Conservation (phyloP, 768 basidiomycete genomes). For the Amanita thiersii region DNA sequence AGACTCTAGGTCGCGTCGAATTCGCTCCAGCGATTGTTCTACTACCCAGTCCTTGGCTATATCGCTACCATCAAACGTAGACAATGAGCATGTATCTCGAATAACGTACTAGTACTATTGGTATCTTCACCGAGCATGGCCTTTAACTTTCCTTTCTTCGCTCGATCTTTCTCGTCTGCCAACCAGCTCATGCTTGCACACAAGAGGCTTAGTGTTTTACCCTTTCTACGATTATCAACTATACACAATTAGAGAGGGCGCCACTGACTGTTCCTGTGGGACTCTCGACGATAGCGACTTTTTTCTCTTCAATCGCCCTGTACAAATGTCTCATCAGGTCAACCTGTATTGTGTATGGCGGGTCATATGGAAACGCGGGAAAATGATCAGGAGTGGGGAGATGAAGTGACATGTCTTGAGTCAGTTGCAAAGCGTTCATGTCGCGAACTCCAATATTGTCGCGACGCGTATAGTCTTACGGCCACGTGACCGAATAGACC, state of each 20-base stretch:
- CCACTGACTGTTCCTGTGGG: constrained; percentile 77
- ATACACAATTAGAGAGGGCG: not conserved
- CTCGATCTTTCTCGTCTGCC: constrained; percentile 58
- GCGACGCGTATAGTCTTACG: too few species aligned
- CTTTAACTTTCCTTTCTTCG: constrained; percentile 55
- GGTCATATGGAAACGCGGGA: constrained; percentile 74
- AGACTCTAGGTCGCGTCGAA: constrained; percentile 57
- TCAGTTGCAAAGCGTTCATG: constrained; percentile 40
- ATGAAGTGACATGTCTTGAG: constrained; percentile 16
- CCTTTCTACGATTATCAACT: constrained; percentile 32
- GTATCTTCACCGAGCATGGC: constrained; percentile 24
- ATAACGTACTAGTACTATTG: constrained; percentile 25
- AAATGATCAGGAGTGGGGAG: constrained; percentile 64
- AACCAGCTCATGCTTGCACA: constrained; percentile 75
- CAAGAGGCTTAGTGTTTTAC: constrained; percentile 79
- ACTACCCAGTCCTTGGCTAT: constrained; percentile 70
- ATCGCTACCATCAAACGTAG: not conserved
- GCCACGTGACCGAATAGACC: too few species aligned
- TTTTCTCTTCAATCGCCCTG: constrained; percentile 60
- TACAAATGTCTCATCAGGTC: constrained; percentile 89
- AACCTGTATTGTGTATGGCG: constrained; percentile 79
- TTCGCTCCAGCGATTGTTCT: constrained; percentile 58
- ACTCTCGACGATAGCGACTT: constrained; percentile 80
- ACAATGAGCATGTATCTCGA: not conserved
- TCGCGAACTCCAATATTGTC: constrained; percentile 72